Conservation (phyloP, 1,284 basidiomycete genomes). For the Cerrena zonata region DNA sequence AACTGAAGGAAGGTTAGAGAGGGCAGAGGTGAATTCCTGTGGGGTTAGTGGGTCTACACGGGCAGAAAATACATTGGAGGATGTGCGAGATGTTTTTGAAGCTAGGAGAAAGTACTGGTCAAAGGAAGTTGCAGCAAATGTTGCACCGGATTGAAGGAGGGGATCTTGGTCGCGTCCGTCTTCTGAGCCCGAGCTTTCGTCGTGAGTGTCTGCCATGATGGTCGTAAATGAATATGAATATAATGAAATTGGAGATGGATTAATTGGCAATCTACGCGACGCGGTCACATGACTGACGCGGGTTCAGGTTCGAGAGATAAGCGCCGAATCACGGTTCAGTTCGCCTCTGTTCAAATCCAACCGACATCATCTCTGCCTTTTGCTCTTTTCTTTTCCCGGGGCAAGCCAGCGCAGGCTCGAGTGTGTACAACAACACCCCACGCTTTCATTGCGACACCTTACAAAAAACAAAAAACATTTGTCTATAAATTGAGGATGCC, state of each 20-base stretch:
- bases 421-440: background rate
- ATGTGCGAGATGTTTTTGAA: slow-evolving; percentile 62
- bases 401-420: too few species aligned
- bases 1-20: slow-evolving; percentile 39
- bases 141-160: background rate
- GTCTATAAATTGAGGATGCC: slow-evolving; percentile 12
- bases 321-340: background rate
- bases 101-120: slow-evolving; percentile 79
- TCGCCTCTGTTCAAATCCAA: too few species aligned
- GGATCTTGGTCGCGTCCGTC: slow-evolving; percentile 16
- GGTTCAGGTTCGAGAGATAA: slow-evolving; percentile 6
- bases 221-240: too few species aligned
- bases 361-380: slow-evolving; percentile 1
- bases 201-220: slow-evolving; percentile 9
- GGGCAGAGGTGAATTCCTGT: slow-evolving; percentile 53
- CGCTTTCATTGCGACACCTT: slow-evolving; percentile 16
- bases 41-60: slow-evolving; percentile 62
- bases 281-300: slow-evolving; percentile 11
- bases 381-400: background rate
- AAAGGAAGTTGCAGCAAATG: slow-evolving; percentile 42
- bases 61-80: slow-evolving; percentile 70
- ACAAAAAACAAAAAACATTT: too few species aligned
- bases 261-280: too few species aligned
- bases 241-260: too few species aligned
- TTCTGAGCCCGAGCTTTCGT: slow-evolving; percentile 22